Evolutionary conservation across 2,329 filamentous ascomycete genomes (phyloP).

Genomic region (Metarhizium guizhouense): DNA sequence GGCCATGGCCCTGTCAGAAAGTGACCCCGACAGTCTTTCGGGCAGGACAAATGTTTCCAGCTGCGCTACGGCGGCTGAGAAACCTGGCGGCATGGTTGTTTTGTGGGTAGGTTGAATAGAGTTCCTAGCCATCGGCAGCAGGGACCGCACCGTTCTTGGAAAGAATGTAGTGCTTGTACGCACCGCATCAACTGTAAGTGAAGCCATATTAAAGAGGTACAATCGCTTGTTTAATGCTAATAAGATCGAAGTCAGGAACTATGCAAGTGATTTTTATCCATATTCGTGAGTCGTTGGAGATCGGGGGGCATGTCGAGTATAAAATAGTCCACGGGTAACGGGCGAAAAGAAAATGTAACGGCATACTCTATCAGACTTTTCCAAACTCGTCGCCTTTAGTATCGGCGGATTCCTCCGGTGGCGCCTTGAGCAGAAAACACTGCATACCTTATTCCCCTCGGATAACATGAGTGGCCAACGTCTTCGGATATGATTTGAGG

Average conservation of each 20-base stretch:
- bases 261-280: background rate
- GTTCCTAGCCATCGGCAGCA: background rate
- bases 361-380: background rate
- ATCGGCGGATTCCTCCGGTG: background rate
- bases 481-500: background rate
- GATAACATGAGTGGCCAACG: background rate
- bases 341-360: background rate
- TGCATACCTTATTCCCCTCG: background rate
- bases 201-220: constrained; percentile 2
- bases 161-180: background rate
- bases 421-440: background rate
- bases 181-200: background rate
- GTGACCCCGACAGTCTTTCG: constrained; percentile 22
- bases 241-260: background rate
- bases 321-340: background rate
- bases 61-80: constrained; percentile 13
- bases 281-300: background rate
- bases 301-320: background rate
- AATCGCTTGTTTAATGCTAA: background rate
- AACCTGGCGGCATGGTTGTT: constrained; percentile 18
- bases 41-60: constrained; percentile 36
- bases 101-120: background rate
- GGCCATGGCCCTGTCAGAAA: constrained; percentile 26
- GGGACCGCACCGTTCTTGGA: background rate
- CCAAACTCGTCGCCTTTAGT: background rate